These are phyloP conservation scores for Rhynchospora breviuscula DNA, from an alignment of 176 grass and related monocot genomes.

Conservation along the genomic window DNA sequence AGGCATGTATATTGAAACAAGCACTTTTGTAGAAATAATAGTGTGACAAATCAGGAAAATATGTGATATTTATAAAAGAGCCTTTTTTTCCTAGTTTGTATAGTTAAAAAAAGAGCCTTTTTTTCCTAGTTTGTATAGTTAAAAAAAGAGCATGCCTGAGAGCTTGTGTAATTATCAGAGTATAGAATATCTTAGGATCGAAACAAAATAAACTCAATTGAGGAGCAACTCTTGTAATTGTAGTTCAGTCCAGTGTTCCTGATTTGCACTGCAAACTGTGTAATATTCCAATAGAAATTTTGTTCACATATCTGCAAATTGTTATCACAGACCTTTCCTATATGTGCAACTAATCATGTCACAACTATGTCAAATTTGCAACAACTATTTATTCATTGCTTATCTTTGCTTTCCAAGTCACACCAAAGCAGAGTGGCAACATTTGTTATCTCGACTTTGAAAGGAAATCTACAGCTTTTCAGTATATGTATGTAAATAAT, in stretches of 20 bases:
- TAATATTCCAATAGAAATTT: not conserved
- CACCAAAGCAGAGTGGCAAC: not conserved
- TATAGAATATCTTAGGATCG: not conserved
- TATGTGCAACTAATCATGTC: not conserved
- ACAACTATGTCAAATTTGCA: not conserved
- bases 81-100: not conserved
- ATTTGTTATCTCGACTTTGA: not conserved
- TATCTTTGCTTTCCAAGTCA: not conserved
- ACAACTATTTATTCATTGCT: not conserved
- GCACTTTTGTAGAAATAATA: not conserved
- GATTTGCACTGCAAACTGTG: not conserved
- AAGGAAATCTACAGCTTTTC: not conserved
- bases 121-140: not conserved
- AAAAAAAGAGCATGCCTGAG: not conserved
- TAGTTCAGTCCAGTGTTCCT: not conserved
- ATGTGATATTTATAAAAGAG: not conserved
- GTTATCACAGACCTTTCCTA: not conserved
- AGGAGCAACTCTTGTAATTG: not conserved
- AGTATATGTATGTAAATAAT: not conserved
- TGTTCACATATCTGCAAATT: not conserved
- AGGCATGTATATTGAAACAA: slow-evolving; percentile 24
- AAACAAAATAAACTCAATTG: not conserved
- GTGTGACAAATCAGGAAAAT: not conserved
- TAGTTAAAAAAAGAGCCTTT: too few relatives aligned
- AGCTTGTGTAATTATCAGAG: not conserved